A percentile compares a stretch with the other conserved stretches of the same genome.
These are phyloP conservation scores for Calonectria naviculata DNA, from an alignment of 2,329 filamentous ascomycete species.

Conservation along the genomic window DNA sequence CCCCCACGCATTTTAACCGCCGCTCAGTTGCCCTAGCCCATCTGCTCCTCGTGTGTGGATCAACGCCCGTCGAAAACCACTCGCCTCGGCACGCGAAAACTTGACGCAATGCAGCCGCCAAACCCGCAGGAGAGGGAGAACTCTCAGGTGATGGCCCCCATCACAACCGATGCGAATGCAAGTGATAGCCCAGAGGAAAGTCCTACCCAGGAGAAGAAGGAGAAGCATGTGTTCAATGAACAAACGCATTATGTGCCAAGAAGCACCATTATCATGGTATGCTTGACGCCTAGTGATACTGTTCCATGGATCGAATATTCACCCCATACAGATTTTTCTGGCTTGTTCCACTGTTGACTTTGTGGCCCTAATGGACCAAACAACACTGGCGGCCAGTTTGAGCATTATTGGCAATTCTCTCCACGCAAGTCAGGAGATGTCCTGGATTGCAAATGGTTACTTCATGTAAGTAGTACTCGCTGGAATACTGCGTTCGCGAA, in stretches of 20 bases:
- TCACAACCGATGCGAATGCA: neutral
- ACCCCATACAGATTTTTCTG: neutral
- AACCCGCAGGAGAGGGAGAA: neutral
- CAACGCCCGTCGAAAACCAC: neutral
- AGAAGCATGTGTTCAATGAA: neutral
- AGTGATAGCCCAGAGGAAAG: neutral
- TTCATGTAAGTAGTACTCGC: neutral
- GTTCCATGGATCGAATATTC: neutral
- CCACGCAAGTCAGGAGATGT: neutral
- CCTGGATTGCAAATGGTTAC: neutral
- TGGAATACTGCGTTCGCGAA: neutral
- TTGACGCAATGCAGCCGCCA: neutral
- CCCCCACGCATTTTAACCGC: neutral
- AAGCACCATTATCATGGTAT: neutral
- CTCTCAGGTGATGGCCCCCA: neutral
- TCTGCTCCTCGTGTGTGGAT: neutral
- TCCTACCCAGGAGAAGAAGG: neutral
- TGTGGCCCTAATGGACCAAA: neutral
- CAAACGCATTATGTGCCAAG: neutral
- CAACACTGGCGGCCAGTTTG: neutral
- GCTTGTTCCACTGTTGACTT: neutral
- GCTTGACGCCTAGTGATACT: neutral
- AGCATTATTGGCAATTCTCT: neutral
- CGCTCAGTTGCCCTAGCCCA: neutral
- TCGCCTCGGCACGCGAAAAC: neutral